Evolutionary conservation across 2,329 filamentous ascomycete genomes (phyloP).

Genomic region (Podosphaera xanthii): DNA sequence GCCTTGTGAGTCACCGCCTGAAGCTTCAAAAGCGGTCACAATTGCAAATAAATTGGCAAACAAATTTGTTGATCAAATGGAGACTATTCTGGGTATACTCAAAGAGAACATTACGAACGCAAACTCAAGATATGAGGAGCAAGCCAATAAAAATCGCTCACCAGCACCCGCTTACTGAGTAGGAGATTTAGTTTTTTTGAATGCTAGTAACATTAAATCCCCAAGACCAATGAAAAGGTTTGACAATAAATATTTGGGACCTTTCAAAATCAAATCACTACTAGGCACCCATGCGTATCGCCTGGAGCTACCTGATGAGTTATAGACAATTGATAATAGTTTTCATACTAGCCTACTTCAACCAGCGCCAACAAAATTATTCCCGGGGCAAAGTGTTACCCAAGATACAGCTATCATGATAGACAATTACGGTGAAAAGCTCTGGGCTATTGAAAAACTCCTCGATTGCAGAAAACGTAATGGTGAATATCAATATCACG

Average conservation of each 20-base stretch:
- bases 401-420: neutral
- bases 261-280: neutral
- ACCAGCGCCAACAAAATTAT: too few species aligned
- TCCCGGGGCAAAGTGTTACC: neutral
- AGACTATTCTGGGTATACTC: neutral
- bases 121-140: neutral
- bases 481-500: neutral
- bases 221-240: neutral
- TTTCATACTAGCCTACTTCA: too few species aligned
- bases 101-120: neutral
- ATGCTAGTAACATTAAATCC: slow-evolving; percentile 1
- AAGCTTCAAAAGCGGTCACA: neutral
- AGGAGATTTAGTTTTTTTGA: neutral
- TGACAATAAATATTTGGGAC: neutral
- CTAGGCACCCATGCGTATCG: neutral
- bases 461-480: neutral
- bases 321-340: neutral
- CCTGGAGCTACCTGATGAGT: neutral
- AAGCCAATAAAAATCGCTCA: too few species aligned
- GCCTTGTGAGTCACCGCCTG: too few species aligned
- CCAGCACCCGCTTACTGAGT: neutral
- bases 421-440: neutral
- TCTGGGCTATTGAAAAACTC: neutral
- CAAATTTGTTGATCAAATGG: neutral
- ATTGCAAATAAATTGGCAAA: neutral